Conservation (phyloP, 2,329 filamentous ascomycete species). For the Pseudofabraea citricarpa region DNA sequence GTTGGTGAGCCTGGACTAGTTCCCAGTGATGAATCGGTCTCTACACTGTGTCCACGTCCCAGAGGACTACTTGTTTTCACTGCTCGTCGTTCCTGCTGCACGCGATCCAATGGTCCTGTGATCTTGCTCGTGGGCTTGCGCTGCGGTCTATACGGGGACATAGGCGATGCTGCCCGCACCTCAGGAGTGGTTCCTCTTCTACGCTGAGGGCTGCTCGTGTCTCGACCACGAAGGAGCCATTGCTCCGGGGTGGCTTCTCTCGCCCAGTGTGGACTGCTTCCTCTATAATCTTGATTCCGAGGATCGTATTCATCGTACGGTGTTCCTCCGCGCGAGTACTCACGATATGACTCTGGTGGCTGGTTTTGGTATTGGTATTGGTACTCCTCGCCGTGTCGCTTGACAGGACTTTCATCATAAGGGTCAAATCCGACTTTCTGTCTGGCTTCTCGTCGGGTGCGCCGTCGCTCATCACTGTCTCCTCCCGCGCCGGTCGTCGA, state of each 20-base stretch:
- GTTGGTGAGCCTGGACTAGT: conserved; percentile 23
- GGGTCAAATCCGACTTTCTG: conserved; percentile 65
- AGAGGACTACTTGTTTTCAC: conserved; percentile 19
- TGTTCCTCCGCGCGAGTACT: conserved; percentile 14
- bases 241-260: conserved; percentile 16
- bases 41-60: conserved; percentile 20
- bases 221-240: conserved; percentile 16
- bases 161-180: conserved; percentile 14
- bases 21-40: conserved; percentile 25
- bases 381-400: conserved; percentile 58
- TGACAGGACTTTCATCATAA: conserved; percentile 66
- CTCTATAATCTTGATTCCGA: no score
- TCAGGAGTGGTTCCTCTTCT: conserved; percentile 11
- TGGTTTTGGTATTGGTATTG: conserved; percentile 36
- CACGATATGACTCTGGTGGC: conserved; percentile 16
- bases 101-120: conserved; percentile 18
- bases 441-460: conserved; percentile 54
- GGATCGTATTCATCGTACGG: conserved; percentile 15
- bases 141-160: conserved; percentile 18
- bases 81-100: conserved; percentile 10
- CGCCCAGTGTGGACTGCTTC: conserved; percentile 7
- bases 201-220: conserved; percentile 3
- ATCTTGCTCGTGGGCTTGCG: conserved; percentile 14
- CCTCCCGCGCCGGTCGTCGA: conserved; percentile 61
- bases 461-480: conserved; percentile 55